A percentile compares a stretch with the other conserved stretches of the same genome.
These are phyloP conservation scores for Starmerella powellii DNA, from an alignment of 805 yeast genomes.

Conservation along the genomic window DNA sequence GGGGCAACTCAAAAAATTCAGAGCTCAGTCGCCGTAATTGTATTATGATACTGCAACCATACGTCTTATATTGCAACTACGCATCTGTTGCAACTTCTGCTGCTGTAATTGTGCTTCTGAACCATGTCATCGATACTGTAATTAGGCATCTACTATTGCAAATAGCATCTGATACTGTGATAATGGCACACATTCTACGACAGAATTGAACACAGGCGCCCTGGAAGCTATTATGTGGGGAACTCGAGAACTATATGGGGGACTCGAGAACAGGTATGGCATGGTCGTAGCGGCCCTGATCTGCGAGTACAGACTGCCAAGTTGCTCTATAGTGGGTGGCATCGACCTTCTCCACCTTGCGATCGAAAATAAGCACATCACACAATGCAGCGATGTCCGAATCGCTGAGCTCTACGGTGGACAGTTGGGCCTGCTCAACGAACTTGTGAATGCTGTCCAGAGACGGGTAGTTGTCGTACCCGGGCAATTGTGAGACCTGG, in stretches of 20 bases:
- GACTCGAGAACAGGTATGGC: constrained; percentile 11
- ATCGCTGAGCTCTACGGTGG: constrained; percentile 65
- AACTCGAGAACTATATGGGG: constrained; percentile 10
- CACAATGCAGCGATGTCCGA: constrained; percentile 71
- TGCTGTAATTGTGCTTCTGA: too few relatives aligned
- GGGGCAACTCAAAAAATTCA: too few relatives aligned
- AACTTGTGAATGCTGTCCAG: constrained; percentile 66
- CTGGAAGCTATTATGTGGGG: too few relatives aligned
- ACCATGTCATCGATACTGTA: too few relatives aligned
- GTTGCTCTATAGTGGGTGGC: constrained; percentile 63
- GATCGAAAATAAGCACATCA: constrained; percentile 79
- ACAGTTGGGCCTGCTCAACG: constrained; percentile 57
- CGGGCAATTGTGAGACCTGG: constrained; percentile 45
- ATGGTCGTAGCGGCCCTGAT: constrained; percentile 18
- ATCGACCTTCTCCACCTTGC: constrained; percentile 56
- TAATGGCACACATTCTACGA: too few relatives aligned
- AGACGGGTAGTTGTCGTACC: constrained; percentile 52
- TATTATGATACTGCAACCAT: too few relatives aligned
- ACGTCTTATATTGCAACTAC: too few relatives aligned
- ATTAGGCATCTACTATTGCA: too few relatives aligned
- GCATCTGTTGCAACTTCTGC: too few relatives aligned
- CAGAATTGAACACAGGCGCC: too few relatives aligned
- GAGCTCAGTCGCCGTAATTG: too few relatives aligned
- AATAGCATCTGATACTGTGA: too few relatives aligned
- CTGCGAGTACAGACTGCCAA: constrained; percentile 41